Evolutionary conservation across 1,284 basidiomycete species (phyloP), one percentile per base, ranked within the genome.

Genomic region (Trichosporon inkin): DNA sequence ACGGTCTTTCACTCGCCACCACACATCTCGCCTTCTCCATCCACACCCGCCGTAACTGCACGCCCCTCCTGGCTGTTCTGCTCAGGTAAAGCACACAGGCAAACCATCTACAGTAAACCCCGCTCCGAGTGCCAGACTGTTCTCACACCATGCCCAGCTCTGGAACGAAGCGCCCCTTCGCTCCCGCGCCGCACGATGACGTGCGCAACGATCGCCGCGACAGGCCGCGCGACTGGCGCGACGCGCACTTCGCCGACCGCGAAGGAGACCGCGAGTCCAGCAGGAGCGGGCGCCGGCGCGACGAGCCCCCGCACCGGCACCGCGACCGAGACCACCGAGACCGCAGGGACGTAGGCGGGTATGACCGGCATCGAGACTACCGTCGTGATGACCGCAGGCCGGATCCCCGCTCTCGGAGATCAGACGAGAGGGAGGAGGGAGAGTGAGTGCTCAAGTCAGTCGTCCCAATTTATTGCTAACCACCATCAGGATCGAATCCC

Each of bases 151-250:
- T 62, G 61, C 47, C 61, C 60, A 47, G 38, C 54, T 39, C 60
- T 55, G 60, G 60, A 41, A 58, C 53, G 14, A 62, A 62, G 47
- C 60, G 60, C 20, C 55, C 28, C 28, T 32, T 32, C 28, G 28
- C 44, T 35, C 22, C 34, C 36, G 16, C 58, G 20, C 37, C 47
- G 20, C 40, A 38, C 52, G 38, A 39, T 19, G 54, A 57, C 57
- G 53, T 53, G 24, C 52, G 39, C 44, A 58, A 53, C 55, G 57
- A 55, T 69, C 80, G 75, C 59, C 76, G 81, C 66, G 85, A 85
- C 57, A 86, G 86, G 56, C 80, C 83, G 0, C 83, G 82, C 65
- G 87, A 90, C 72, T 88, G 88, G 87, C 80, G 87, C 63, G 89
- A 90, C 71, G 86, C 86, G 1, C 84, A 89, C 68, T 71, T 88